Conservation (phyloP, 345 rosid genomes). For the Salix udensis region DNA sequence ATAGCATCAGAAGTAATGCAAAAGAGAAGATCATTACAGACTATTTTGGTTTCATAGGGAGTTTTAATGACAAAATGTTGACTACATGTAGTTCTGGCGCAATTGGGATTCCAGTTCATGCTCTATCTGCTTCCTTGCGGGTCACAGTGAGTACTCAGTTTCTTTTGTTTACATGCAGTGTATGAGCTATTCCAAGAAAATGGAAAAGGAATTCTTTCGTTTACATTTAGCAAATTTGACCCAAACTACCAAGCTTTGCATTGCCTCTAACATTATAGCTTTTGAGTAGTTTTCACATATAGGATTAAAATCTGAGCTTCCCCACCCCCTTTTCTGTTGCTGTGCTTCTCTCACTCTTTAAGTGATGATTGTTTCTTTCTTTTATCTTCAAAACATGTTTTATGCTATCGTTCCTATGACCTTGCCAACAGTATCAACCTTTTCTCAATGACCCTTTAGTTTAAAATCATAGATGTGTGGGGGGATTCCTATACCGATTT, state of each 20-base stretch:
- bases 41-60: conserved; percentile 49
- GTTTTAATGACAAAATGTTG: conserved; percentile 33
- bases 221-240: not conserved
- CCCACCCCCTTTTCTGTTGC: not conserved
- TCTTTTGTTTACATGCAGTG: not conserved
- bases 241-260: not conserved
- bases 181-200: not conserved
- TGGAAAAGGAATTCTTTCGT: not conserved
- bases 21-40: conserved; percentile 54
- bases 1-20: conserved; percentile 40
- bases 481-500: not conserved
- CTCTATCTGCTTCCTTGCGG: conserved; percentile 66
- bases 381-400: not conserved
- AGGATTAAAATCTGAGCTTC: not conserved
- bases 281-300: not conserved
- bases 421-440: not conserved
- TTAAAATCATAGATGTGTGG: not conserved
- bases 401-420: not conserved
- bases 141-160: conserved; percentile 53
- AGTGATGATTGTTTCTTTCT: not conserved
- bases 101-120: conserved; percentile 53
- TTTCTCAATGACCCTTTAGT: not conserved
- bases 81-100: conserved; percentile 32
- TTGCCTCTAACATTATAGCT: not conserved
- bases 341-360: not conserved